These are phyloP conservation scores for Apiospora arundinis DNA, from an alignment of 2,329 filamentous ascomycete species.

Conservation along the genomic window DNA sequence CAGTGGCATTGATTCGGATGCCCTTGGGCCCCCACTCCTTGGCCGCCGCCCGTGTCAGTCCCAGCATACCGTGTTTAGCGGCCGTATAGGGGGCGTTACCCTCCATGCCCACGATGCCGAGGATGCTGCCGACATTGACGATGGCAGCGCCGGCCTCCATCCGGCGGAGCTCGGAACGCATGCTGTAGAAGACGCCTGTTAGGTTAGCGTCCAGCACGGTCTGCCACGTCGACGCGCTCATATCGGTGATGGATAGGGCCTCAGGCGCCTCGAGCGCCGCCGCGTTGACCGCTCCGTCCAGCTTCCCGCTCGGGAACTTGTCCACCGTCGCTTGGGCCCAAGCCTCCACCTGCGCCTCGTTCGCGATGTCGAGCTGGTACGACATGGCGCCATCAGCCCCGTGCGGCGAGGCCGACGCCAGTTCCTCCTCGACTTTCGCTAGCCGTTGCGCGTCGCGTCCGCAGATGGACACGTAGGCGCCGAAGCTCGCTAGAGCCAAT, in stretches of 20 bases:
- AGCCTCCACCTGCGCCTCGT: slow-evolving; percentile 18
- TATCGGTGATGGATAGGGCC: slow-evolving; percentile 4
- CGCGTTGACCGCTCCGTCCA: slow-evolving; percentile 33
- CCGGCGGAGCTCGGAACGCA: slow-evolving; percentile 18
- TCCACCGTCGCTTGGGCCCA: slow-evolving; percentile 34
- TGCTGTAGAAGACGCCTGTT: slow-evolving; percentile 17
- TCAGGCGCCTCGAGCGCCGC: background rate
- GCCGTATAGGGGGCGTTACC: slow-evolving; percentile 13
- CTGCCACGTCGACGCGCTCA: slow-evolving; percentile 4
- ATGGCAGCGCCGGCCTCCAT: slow-evolving; percentile 9
- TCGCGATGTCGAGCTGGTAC: slow-evolving; percentile 13
- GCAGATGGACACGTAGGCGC: slow-evolving; percentile 18
- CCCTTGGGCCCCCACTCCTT: slow-evolving; percentile 18
- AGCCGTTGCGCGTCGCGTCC: background rate
- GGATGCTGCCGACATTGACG: slow-evolving; percentile 18
- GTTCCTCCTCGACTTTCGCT: background rate
- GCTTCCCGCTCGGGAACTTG: slow-evolving; percentile 32
- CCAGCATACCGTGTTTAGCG: slow-evolving; percentile 18
- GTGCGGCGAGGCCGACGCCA: background rate
- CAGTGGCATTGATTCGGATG: slow-evolving; percentile 2
- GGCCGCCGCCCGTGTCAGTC: slow-evolving; percentile 12
- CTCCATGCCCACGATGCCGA: slow-evolving; percentile 18
- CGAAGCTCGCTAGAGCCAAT: slow-evolving; percentile 10
- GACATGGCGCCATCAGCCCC: background rate
- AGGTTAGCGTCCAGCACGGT: slow-evolving; percentile 19